These are phyloP conservation scores for Panus rudis DNA, from an alignment of 768 basidiomycete species.

Conservation along the genomic window DNA sequence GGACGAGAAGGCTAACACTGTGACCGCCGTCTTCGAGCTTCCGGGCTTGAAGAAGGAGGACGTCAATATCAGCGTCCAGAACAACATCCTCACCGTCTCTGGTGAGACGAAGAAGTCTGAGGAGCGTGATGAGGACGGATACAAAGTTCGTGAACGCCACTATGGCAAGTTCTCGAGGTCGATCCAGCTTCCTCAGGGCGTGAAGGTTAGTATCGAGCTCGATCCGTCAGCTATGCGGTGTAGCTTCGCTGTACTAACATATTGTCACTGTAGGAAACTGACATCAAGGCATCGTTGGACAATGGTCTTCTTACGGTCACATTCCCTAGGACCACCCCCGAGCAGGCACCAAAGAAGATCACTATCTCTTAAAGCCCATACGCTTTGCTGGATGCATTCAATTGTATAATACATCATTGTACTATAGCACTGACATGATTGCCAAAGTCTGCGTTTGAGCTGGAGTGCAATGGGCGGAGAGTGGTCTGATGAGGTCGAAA, in stretches of 20 bases:
- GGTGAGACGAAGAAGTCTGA: conserved; percentile 30
- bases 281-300: conserved; percentile 43
- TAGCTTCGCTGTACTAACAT: conserved; percentile 7
- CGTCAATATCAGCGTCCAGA: conserved; percentile 38
- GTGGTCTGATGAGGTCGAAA: too few species aligned
- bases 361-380: conserved; percentile 29
- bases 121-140: conserved; percentile 28
- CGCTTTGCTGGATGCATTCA: too few species aligned
- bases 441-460: too few species aligned
- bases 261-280: conserved; percentile 29
- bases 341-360: conserved; percentile 30
- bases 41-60: conserved; percentile 45
- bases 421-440: not conserved
- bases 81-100: conserved; percentile 39
- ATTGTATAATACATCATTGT: not conserved
- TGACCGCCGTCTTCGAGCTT: conserved; percentile 47
- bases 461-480: too few species aligned
- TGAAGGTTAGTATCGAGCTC: conserved; percentile 39
- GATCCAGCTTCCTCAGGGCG: conserved; percentile 38
- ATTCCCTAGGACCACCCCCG: conserved; percentile 41
- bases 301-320: conserved; percentile 45
- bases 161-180: conserved; percentile 42
- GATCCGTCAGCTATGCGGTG: not conserved
- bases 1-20: conserved; percentile 28
- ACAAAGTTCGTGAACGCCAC: conserved; percentile 37